Evolutionary conservation across 1,139 yeast species (phyloP), one percentile per base, ranked within the genome.

Genomic region (Debaryomycetaceae sp.): DNA sequence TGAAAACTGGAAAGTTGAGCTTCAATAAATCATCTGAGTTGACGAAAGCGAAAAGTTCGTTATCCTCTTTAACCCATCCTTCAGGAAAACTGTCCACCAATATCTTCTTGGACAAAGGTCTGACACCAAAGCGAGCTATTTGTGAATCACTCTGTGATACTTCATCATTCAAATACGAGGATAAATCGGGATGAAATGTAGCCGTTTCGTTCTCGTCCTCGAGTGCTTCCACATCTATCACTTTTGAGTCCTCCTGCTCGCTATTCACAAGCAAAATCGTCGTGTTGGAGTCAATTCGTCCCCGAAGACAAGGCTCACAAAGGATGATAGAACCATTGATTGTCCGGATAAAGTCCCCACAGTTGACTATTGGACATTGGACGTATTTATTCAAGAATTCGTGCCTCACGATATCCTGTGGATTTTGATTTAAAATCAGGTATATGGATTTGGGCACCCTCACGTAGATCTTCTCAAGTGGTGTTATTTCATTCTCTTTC

Each of bases 291-390:
- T 62, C 61, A 3, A 76, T 61, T n/a, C 60, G 53, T 1, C 96
- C 96, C 58, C 86, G 95, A 38, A 78, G 79, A 1, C 81, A 73
- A 0, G 96, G 95, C 52, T 86, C 95, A 58, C 90, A 80, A 33
- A 83, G 73, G 6, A 78, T 60, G 5, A 87, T 75, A 6, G 55
- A 56, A 3, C 84, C 86, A 52, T 77, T 73, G 27, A 79, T 58
- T n/a, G 60, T 57, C 48, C 75, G 57, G 3, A 79, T 58, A 4
- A 56, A 43, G 45, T 70, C 75, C 33, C 66, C 66, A 27, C 62
- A 60, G 37, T 63, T 55, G 2, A 73, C 66, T 13, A 74, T 66
- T n/a, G 52, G 58, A 46, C 50, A 58, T 6, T 20, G 55, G 42
- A 60, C 60, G 48, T 54, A 74, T 45, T 53, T 64, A 34, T 50